A percentile compares a stretch with the other conserved stretches of the same genome.
Conservation (phyloP, 139 green algal genomes). For the Chlamydomonas schloesseri region DNA sequence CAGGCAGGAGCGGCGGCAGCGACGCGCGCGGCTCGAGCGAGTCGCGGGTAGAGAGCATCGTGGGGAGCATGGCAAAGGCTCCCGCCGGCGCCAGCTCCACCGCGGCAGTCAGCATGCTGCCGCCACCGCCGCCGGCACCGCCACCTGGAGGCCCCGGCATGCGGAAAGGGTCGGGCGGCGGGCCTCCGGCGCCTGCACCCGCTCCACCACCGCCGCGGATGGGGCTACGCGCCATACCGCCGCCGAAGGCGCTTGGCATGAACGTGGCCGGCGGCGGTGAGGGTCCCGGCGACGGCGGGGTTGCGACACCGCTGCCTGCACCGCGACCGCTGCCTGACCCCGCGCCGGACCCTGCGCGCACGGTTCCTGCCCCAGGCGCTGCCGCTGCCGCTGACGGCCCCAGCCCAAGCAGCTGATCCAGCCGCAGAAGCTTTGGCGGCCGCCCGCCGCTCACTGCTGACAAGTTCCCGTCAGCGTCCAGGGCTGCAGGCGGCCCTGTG, state of each 20-base stretch:
- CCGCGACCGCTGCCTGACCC: background rate
- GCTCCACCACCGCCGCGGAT: no score
- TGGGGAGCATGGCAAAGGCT: background rate
- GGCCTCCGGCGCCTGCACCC: background rate
- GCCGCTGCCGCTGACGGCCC: background rate
- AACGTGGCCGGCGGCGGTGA: background rate
- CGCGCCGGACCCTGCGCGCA: background rate
- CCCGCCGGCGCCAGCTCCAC: background rate
- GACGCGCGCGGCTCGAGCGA: background rate
- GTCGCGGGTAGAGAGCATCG: background rate
- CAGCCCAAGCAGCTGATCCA: background rate
- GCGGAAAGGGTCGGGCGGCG: slow-evolving; percentile 30
- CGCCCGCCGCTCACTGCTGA: background rate
- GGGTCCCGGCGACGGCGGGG: background rate
- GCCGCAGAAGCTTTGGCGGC: background rate
- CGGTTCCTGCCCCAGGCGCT: background rate
- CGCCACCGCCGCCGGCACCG: background rate
- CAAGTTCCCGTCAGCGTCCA: background rate
- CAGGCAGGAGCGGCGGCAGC: background rate
- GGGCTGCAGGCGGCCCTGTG: background rate
- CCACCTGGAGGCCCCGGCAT: background rate
- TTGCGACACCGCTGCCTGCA: background rate
- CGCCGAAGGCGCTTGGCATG: background rate
- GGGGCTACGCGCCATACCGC: background rate
- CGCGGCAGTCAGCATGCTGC: background rate